Conservation (phyloP, 768 basidiomycete genomes). For the Amanita jacksonii region DNA sequence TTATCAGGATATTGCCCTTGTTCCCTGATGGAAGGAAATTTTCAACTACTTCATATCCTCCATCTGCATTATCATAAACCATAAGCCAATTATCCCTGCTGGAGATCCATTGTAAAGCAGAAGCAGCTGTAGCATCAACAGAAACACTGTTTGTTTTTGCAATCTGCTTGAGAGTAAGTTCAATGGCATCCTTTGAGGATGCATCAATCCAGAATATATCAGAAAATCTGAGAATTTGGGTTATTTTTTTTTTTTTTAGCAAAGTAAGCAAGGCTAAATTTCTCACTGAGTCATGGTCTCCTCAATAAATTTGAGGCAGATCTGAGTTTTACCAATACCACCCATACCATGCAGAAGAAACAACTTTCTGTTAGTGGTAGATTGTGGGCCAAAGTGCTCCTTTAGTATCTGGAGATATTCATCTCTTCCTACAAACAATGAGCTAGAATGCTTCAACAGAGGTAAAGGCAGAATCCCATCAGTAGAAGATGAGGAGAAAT, state of each 20-base stretch:
- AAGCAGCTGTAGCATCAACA: neutral
- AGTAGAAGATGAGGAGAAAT: no score
- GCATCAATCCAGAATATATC: conserved; percentile 17
- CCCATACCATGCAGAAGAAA: conserved; percentile 14
- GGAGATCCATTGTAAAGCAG: conserved; percentile 10
- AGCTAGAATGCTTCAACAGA: no score
- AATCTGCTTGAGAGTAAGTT: conserved; percentile 5
- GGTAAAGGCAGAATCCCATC: no score
- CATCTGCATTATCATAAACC: conserved; percentile 15
- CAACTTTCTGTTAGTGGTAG: neutral
- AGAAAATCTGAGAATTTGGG: conserved; percentile 8
- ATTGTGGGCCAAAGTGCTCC: conserved; percentile 6
- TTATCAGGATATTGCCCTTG: conserved; percentile 13
- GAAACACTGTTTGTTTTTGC: neutral
- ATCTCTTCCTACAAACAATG: conserved; percentile 5
- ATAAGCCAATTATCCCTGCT: conserved; percentile 11
- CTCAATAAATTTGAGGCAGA: conserved; percentile 6
- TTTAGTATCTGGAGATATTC: conserved; percentile 8
- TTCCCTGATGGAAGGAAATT: conserved; percentile 11
- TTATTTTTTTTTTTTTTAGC: no score
- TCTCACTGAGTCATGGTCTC: no score
- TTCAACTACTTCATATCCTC: conserved; percentile 3
- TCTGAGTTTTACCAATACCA: conserved; percentile 10
- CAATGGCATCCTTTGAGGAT: conserved; percentile 11
- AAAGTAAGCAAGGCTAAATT: no score